phyloP scores from a whole-genome alignment of 495 filamentous ascomycete genomes.

The Pyrenopolyporus hunteri region DNA sequence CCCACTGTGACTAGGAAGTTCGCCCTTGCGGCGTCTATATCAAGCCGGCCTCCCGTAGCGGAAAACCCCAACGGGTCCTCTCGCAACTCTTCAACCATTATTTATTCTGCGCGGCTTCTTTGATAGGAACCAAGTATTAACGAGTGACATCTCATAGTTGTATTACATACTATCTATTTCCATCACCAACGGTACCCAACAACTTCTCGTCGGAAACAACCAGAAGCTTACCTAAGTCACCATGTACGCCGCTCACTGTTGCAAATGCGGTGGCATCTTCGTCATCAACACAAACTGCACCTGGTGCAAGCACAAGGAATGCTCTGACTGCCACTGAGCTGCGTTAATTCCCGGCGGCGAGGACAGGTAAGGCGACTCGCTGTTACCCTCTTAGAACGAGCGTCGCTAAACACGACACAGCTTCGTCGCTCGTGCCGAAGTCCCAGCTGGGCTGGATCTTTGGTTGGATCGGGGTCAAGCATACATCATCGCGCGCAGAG shows the following conservation, averaged over 20 bases:
- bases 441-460: slow-evolving; percentile 5
- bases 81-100: neutral
- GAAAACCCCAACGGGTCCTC: neutral
- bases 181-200: neutral
- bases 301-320: slow-evolving; percentile 53
- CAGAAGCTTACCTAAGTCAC: no score
- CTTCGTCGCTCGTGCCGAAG: slow-evolving; percentile 1
- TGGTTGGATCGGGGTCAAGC: neutral
- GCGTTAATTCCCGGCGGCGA: neutral
- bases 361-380: neutral
- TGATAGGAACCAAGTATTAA: neutral
- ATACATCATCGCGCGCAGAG: neutral
- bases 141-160: neutral
- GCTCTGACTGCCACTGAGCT: slow-evolving; percentile 49
- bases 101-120: slow-evolving; percentile 1
- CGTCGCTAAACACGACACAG: slow-evolving; percentile 9
- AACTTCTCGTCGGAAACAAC: no score
- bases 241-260: slow-evolving; percentile 54
- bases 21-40: slow-evolving; percentile 35
- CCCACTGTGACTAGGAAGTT: slow-evolving; percentile 17
- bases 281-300: slow-evolving; percentile 55
- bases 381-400: neutral
- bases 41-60: slow-evolving; percentile 12
- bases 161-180: neutral
- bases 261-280: slow-evolving; percentile 54